phyloP scores from a whole-genome alignment of 805 yeast species.

The Candida silvicultrix region DNA sequence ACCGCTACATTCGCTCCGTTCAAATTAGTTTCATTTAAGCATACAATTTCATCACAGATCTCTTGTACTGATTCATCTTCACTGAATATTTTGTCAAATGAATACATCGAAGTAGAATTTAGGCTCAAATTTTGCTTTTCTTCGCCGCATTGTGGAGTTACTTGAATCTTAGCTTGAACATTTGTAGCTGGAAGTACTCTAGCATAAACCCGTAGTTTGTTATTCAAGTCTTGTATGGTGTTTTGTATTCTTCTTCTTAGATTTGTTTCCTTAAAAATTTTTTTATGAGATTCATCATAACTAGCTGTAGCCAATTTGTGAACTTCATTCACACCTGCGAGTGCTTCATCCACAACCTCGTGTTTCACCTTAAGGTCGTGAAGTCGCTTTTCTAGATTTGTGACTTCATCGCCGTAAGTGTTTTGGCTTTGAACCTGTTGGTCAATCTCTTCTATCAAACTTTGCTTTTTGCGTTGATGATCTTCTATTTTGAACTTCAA shows the following conservation, averaged over 20 bases:
- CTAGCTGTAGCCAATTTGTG: slow-evolving; percentile 13
- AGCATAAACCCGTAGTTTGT: slow-evolving; percentile 24
- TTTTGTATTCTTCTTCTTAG: slow-evolving; percentile 42
- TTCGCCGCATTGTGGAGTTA: neutral
- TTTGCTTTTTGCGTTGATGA: slow-evolving; percentile 11
- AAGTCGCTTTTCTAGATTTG: slow-evolving; percentile 10
- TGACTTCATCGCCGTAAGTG: neutral
- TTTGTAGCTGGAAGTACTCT: neutral
- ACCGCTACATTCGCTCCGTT: slow-evolving; percentile 7
- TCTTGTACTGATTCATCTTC: neutral
- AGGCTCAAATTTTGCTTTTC: neutral
- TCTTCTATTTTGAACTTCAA: slow-evolving; percentile 9
- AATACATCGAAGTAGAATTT: neutral
- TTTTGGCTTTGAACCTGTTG: neutral
- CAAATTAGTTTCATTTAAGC: slow-evolving; percentile 6
- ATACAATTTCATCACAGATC: slow-evolving; percentile 4
- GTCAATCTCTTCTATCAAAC: slow-evolving; percentile 15
- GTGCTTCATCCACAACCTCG: slow-evolving; percentile 11
- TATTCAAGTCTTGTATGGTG: slow-evolving; percentile 35
- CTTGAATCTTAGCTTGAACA: neutral
- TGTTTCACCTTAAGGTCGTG: slow-evolving; percentile 17
- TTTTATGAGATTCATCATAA: slow-evolving; percentile 22
- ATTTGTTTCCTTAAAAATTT: slow-evolving; percentile 28
- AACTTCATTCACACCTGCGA: slow-evolving; percentile 17
- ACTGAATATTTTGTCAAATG: slow-evolving; percentile 9